These are phyloP conservation scores for Sparassis latifolia DNA, from an alignment of 1,284 basidiomycete species.

Conservation along the genomic window DNA sequence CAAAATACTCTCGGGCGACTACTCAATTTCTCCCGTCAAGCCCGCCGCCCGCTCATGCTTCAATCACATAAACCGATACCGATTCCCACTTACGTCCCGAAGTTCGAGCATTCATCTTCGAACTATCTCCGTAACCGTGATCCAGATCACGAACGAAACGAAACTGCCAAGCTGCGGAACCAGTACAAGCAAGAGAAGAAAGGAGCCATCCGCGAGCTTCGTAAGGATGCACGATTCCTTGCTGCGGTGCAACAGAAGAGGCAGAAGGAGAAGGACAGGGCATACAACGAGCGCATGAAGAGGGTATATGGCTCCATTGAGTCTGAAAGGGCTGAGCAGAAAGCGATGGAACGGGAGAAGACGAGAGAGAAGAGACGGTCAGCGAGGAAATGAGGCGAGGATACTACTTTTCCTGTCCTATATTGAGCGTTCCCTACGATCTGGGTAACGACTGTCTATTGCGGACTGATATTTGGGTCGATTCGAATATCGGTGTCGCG, in stretches of 20 bases:
- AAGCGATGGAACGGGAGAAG: conserved; percentile 84
- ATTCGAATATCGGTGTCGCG: not conserved
- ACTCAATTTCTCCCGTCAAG: conserved; percentile 67
- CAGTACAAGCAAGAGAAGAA: conserved; percentile 96
- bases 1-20: conserved; percentile 45
- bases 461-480: not conserved
- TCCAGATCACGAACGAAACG: conserved; percentile 90
- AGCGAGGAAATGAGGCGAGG: conserved; percentile 47
- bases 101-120: conserved; percentile 84
- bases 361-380: conserved; percentile 68
- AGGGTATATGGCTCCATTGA: conserved; percentile 80
- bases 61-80: conserved; percentile 97
- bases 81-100: conserved; percentile 89
- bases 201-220: conserved; percentile 93
- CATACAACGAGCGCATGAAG: conserved; percentile 78
- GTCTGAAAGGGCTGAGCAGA: conserved; percentile 92
- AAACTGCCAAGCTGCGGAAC: conserved; percentile 78
- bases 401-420: too few relatives aligned
- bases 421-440: too few relatives aligned
- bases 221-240: conserved; percentile 93
- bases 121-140: conserved; percentile 81
- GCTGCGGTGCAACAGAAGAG: conserved; percentile 82
- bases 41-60: conserved; percentile 75
- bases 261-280: conserved; percentile 77
- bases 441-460: too few relatives aligned